A percentile compares a stretch with the other conserved stretches of the same genome.
Conservation (phyloP, 345 rosid genomes). For the Chamaenerion angustifolium region DNA sequence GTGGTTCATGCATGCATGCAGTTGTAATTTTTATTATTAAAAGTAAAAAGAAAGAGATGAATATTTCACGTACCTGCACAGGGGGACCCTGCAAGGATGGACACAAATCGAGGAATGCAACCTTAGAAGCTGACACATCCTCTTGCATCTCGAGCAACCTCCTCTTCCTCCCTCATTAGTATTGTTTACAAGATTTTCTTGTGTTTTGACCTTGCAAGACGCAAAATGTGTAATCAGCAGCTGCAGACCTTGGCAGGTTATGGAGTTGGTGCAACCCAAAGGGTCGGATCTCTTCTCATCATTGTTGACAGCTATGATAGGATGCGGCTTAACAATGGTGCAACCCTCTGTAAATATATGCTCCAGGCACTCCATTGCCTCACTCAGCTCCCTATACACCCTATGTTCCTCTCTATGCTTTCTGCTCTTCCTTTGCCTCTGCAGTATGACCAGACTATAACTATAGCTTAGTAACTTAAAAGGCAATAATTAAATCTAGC, state of each 20-base stretch:
- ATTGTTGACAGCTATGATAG: slow-evolving; percentile 13
- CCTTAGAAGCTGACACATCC: slow-evolving; percentile 88
- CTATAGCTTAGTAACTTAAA: too few relatives aligned
- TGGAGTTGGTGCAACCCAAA: slow-evolving; percentile 23
- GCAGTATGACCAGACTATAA: not conserved
- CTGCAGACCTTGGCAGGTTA: slow-evolving; percentile 73
- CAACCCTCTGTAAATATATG: slow-evolving; percentile 89
- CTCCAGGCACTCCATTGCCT: slow-evolving; percentile 81
- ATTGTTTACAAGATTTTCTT: too few relatives aligned
- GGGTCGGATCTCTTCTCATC: slow-evolving; percentile 5
- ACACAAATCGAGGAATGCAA: slow-evolving; percentile 78
- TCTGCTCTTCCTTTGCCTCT: slow-evolving; percentile 64
- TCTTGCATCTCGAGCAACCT: slow-evolving; percentile 64
- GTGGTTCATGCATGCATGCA: not conserved
- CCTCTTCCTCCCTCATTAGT: slow-evolving; percentile 5
- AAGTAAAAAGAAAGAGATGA: not conserved
- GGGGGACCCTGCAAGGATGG: slow-evolving; percentile 70
- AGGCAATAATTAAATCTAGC: too few relatives aligned
- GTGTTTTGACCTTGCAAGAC: slow-evolving; percentile 46
- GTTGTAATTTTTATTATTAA: not conserved
- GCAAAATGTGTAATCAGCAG: slow-evolving; percentile 67
- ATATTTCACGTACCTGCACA: slow-evolving; percentile 52
- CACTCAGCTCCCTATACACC: slow-evolving; percentile 56
- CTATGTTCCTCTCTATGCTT: slow-evolving; percentile 40
- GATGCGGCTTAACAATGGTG: slow-evolving; percentile 53